These are phyloP conservation scores for Russula sp. DNA, from an alignment of 768 basidiomycete species.

Conservation along the genomic window DNA sequence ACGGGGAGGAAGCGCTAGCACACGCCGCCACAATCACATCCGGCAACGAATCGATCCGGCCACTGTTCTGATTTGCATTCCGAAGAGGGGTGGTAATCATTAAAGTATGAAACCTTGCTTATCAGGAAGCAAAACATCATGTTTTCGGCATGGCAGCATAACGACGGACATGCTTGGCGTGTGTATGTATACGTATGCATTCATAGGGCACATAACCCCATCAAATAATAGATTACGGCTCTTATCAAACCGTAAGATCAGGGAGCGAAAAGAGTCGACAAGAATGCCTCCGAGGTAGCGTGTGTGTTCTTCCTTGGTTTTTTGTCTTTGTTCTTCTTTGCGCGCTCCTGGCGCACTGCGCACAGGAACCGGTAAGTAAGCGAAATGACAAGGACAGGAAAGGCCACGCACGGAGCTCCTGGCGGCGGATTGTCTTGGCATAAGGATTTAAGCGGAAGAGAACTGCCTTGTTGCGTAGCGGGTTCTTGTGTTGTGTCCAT, in stretches of 20 bases:
- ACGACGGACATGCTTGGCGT: slow-evolving; percentile 15
- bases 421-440: slow-evolving; percentile 87
- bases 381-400: neutral
- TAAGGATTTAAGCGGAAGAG: slow-evolving; percentile 99
- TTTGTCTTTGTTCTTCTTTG: slow-evolving; percentile 51
- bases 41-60: neutral
- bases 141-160: slow-evolving; percentile 25
- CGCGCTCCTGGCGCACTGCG: slow-evolving; percentile 74
- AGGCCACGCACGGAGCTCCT: slow-evolving; percentile 70
- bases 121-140: slow-evolving; percentile 24
- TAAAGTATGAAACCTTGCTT: slow-evolving; percentile 9
- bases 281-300: slow-evolving; percentile 77
- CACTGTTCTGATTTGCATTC: slow-evolving; percentile 14
- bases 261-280: slow-evolving; percentile 78
- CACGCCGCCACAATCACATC: slow-evolving; percentile 19
- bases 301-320: slow-evolving; percentile 59
- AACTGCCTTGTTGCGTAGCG: slow-evolving; percentile 86
- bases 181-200: slow-evolving; percentile 13
- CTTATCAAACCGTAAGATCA: slow-evolving; percentile 36
- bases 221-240: slow-evolving; percentile 8
- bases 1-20: neutral
- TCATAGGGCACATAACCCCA: neutral
- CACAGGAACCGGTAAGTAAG: neutral
- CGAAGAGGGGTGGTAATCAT: slow-evolving; percentile 14
- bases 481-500: slow-evolving; percentile 99